phyloP scores from a whole-genome alignment of 805 yeast genomes.

The Pichia scutulata region DNA sequence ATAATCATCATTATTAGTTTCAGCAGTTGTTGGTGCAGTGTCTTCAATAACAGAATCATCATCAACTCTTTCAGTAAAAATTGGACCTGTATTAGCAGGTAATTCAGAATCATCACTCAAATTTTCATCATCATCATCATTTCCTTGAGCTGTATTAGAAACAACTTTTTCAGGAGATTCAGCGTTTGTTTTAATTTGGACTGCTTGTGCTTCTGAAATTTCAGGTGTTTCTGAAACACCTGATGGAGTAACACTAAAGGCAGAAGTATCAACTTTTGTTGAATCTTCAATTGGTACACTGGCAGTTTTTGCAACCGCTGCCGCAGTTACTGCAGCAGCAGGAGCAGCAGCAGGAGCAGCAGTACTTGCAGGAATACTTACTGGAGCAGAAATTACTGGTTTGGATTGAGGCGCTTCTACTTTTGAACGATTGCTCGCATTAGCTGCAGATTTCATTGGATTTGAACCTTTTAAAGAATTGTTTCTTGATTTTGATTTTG shows the following conservation, averaged over 20 bases:
- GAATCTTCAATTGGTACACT: not conserved
- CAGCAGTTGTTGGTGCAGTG: conserved; percentile 4
- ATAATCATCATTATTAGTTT: conserved; percentile 11
- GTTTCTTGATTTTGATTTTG: conserved; percentile 16
- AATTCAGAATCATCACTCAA: conserved; percentile 19
- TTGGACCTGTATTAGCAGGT: conserved; percentile 18
- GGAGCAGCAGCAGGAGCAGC: conserved; percentile 4
- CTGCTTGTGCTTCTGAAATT: conserved; percentile 6
- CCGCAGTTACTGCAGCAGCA: not conserved
- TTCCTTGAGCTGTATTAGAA: not conserved
- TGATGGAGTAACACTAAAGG: conserved; percentile 1
- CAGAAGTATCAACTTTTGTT: not conserved
- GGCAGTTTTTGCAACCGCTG: too few species aligned
- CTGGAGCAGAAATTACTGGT: conserved; percentile 16
- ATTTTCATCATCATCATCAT: conserved; percentile 8
- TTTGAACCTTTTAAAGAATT: conserved; percentile 14
- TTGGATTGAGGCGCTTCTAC: conserved; percentile 5
- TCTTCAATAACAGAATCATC: not conserved
- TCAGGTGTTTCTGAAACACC: conserved; percentile 7
- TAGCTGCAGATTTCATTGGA: conserved; percentile 10
- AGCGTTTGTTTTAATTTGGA: conserved; percentile 2
- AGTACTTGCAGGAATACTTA: conserved; percentile 2
- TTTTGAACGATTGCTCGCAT: conserved; percentile 2
- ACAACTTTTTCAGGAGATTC: conserved; percentile 4
- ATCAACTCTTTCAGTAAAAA: conserved; percentile 26